Evolutionary conservation across 2,329 filamentous ascomycete species (phyloP).

Genomic region (Aspergillus persii): DNA sequence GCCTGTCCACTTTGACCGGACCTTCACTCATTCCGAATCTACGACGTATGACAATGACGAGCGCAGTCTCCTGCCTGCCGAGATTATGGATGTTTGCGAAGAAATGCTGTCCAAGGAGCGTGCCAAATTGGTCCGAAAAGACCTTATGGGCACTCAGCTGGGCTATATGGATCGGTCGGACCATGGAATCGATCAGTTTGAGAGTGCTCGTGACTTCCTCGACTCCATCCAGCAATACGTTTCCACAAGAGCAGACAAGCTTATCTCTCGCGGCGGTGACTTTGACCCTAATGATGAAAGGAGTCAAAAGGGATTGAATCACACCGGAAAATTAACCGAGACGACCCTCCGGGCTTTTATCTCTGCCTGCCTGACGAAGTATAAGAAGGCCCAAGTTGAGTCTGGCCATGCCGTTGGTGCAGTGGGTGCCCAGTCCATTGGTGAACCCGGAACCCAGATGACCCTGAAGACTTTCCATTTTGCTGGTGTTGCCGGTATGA

Average conservation of each 20-base stretch:
- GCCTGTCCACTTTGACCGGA: slow-evolving; percentile 88
- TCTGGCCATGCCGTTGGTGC: slow-evolving; percentile 95
- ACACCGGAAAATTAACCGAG: slow-evolving; percentile 79
- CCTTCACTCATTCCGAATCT: slow-evolving; percentile 76
- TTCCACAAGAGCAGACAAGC: slow-evolving; percentile 58
- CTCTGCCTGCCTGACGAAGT: slow-evolving; percentile 79
- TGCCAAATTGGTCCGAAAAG: slow-evolving; percentile 59
- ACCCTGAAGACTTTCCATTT: slow-evolving; percentile 99
- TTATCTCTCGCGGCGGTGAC: slow-evolving; percentile 46
- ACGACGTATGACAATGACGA: slow-evolving; percentile 79
- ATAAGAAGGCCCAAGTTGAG: slow-evolving; percentile 85
- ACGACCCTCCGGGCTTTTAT: slow-evolving; percentile 75
- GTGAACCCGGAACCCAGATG: slow-evolving; percentile 98
- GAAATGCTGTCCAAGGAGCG: slow-evolving; percentile 67
- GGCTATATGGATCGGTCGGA: slow-evolving; percentile 69
- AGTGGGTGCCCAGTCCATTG: slow-evolving; percentile 95
- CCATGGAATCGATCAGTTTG: slow-evolving; percentile 69
- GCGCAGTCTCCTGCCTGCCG: slow-evolving; percentile 66
- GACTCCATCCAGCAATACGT: slow-evolving; percentile 74
- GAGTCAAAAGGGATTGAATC: slow-evolving; percentile 51
- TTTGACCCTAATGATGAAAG: slow-evolving; percentile 28
- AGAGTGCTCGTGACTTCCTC: slow-evolving; percentile 80
- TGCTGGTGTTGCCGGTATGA: slow-evolving; percentile 98
- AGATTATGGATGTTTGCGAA: slow-evolving; percentile 68
- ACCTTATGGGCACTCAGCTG: slow-evolving; percentile 62